Evolutionary conservation across 2,329 filamentous ascomycete species (phyloP).

Genomic region (Ophiosphaerella herpotricha): DNA sequence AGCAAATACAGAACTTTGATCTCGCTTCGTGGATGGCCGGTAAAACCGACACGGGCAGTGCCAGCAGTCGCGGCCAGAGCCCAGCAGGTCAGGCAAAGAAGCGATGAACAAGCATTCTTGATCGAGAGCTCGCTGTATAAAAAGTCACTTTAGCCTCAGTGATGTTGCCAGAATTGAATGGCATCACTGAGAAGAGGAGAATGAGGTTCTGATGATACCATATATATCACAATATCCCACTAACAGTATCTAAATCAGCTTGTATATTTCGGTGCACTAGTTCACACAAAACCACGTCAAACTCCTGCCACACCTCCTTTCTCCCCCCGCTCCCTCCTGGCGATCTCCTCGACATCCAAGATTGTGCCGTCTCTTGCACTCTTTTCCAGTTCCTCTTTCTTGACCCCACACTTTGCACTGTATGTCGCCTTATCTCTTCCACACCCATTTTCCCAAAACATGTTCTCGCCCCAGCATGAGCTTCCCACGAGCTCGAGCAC

Average conservation of each 20-base stretch:
- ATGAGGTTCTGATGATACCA: too few relatives aligned
- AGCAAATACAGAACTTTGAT: slow-evolving; percentile 66
- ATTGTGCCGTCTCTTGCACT: slow-evolving; percentile 35
- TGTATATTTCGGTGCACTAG: too few relatives aligned
- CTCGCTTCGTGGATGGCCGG: slow-evolving; percentile 72
- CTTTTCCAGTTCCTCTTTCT: slow-evolving; percentile 36
- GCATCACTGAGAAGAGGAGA: too few relatives aligned
- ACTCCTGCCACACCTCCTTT: slow-evolving; percentile 24
- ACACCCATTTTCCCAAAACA: slow-evolving; percentile 33
- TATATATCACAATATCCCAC: too few relatives aligned
- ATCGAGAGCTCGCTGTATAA: too few relatives aligned
- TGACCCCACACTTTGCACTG: slow-evolving; percentile 36
- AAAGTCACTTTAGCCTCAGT: too few relatives aligned
- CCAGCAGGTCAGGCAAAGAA: slow-evolving; percentile 35
- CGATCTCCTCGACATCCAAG: slow-evolving; percentile 43
- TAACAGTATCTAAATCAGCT: too few relatives aligned
- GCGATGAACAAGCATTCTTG: slow-evolving; percentile 8
- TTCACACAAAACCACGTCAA: neutral
- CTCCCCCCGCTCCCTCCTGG: slow-evolving; percentile 31
- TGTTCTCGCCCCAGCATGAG: slow-evolving; percentile 33
- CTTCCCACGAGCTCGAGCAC: slow-evolving; percentile 42
- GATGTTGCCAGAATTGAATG: too few relatives aligned
- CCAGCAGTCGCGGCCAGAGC: slow-evolving; percentile 29
- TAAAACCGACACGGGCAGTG: slow-evolving; percentile 39
- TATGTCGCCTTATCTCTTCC: slow-evolving; percentile 32